Evolutionary conservation across 164 flowering plant genomes (phyloP), one percentile per base, ranked within the genome.

Genomic region (Vitis rotundifolia): DNA sequence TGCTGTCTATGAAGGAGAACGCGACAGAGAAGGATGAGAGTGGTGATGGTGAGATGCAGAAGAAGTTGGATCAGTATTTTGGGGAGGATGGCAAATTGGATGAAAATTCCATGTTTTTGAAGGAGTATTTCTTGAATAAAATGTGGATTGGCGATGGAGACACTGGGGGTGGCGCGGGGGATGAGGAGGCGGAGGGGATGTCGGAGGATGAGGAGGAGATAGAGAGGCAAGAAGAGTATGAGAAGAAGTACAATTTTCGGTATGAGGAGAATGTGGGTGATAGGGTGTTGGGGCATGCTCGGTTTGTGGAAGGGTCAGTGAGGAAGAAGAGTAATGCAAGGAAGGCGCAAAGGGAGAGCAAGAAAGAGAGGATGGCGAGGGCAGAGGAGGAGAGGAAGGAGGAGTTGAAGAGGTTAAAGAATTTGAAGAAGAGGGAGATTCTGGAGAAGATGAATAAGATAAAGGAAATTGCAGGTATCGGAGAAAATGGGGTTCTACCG

Each of bases 391-490:
- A 89, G 81, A 84, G 89, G 72, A 82, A 86, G 77, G 97, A 95
- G 83, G 98, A 95, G 76, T 66, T 95, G 83, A 95, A 93, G 81
- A 92, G 82, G 63, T 69, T 95, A 87, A 93, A 95, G 87, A 93
- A 91, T 65, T 76, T 95, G 83, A 95, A 93, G 83, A 95, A 83
- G 86, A 78, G 91, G 77, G 98, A 95, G 78, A 89, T 88, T 9
- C 65, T 83, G 66, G 90, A 90, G 71, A 93, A 83, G 81, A 77
- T 93, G 67, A 74, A 77, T 55, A 89, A 86, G 83, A 84, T 92
- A 44, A 74, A 77, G 74, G 81, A 79, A 49, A 79, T 81, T 57
- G 98, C 95, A 0, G 99, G 99, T 15, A 75, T 91, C 65, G 71
- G 68, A 10, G 85, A 73, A 14, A 86, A 68, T 3, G 82, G 73